These are phyloP conservation scores for Neospora caninum DNA, from an alignment of 169 alveolate genomes.

Conservation along the genomic window DNA sequence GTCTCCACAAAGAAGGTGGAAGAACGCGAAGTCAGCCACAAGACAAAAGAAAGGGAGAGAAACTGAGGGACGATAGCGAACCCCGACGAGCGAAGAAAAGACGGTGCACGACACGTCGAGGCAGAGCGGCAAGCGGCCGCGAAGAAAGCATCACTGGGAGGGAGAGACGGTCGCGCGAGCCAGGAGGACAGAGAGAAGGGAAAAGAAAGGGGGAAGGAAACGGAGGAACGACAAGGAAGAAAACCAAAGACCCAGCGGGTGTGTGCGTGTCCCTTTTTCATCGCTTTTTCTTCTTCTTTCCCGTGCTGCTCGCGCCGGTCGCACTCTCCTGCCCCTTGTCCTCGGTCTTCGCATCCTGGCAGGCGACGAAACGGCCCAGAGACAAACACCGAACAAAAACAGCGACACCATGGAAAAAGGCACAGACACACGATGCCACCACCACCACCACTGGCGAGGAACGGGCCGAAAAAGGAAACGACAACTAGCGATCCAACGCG, in stretches of 20 bases:
- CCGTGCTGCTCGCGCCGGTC: neutral
- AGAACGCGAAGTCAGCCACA: too few species aligned
- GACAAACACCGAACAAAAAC: neutral
- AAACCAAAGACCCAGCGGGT: neutral
- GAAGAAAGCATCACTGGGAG: neutral
- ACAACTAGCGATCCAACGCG: too few species aligned
- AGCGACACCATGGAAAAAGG: neutral
- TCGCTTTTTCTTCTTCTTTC: slow-evolving; percentile 29
- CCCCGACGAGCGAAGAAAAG: too few species aligned
- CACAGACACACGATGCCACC: too few species aligned
- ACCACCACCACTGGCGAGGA: too few species aligned
- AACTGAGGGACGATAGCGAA: too few species aligned
- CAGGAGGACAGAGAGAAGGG: neutral
- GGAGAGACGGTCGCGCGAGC: neutral
- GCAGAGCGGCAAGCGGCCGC: neutral
- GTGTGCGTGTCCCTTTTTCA: neutral
- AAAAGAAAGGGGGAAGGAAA: neutral
- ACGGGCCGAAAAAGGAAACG: too few species aligned
- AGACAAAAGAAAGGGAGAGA: too few species aligned
- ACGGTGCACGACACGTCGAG: neutral
- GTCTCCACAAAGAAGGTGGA: too few species aligned
- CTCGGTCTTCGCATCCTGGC: neutral
- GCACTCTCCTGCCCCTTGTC: slow-evolving; percentile 9
- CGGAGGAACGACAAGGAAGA: neutral
- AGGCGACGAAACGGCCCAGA: neutral